Base-by-base conservation (phyloP, 495 filamentous ascomycete species). In the Xanthoparmelia taractica region DNA sequence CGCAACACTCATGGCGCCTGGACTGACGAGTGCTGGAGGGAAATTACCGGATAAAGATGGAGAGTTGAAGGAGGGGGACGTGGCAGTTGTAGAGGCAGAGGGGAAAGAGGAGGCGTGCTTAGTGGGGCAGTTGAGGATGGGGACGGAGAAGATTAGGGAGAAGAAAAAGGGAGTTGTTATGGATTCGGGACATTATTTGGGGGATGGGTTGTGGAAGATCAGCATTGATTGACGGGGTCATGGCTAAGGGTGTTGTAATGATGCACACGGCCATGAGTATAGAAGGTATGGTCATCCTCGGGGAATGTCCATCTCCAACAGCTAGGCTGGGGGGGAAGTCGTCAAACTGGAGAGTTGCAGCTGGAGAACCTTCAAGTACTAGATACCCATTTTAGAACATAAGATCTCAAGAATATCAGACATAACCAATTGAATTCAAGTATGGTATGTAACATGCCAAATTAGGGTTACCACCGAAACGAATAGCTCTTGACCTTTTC, bases 1-100 rank as follows among this genome's bases (percentile, higher is more conserved):
- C 29, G 94, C 94, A 0, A 87, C 92, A 60, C 85, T 98, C 50
- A 98, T 98, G 94, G 92, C 89, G 17, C 94, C 94, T 0, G 94
- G 94, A 0, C 72, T 97, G 64, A 98, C 94, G 11, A 87, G 83
- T 12, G 72, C 85, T 0, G 94, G 95, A 1, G 94, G 94, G 0
- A 69, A 85, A 37, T 73, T 98, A 67, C 94, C 91, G 34, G 79
- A 68, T 17, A 34, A 29, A 13, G 69, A 68, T 36, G 41, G 70
- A 54, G 83, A 89, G 67, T 66, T 96, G 63, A 80, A 86, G 70
- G 84, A 85, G 61, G 93, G 92, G 4, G 80, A 85, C 71, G 87
- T 95, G 58, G 95, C 96, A 27, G 90, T 90, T 20, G 80, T 98
- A 8, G 85, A 85, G 78, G 91, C 94, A 0, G 94, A 98, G 80